Conservation (phyloP, 495 filamentous ascomycete genomes). For the Penicillium psychrofluorescens region DNA sequence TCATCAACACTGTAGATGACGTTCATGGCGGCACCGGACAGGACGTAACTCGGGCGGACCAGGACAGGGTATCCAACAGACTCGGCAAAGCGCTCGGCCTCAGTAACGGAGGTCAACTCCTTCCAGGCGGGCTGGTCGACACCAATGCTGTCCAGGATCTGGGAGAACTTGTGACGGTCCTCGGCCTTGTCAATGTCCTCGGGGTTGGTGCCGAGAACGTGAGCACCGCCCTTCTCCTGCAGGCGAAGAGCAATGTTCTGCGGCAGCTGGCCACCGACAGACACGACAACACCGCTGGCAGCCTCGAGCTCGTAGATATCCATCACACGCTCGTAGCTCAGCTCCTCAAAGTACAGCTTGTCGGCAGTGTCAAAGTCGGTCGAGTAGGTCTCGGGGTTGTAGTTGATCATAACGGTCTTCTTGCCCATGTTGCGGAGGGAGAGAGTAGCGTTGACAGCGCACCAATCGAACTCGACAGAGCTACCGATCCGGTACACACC, state of each 20-base stretch:
- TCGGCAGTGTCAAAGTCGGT: slow-evolving; percentile 96
- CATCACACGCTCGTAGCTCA: slow-evolving; percentile 96
- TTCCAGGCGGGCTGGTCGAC: slow-evolving; percentile 98
- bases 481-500: slow-evolving; percentile 96
- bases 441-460: slow-evolving; percentile 86
- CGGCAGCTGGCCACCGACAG: slow-evolving; percentile 90
- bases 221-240: slow-evolving; percentile 84
- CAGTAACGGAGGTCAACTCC: slow-evolving; percentile 83
- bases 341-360: slow-evolving; percentile 92
- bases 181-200: slow-evolving; percentile 95
- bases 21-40: slow-evolving; percentile 96
- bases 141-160: slow-evolving; percentile 90
- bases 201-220: slow-evolving; percentile 85
- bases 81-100: slow-evolving; percentile 78
- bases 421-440: slow-evolving; percentile 84
- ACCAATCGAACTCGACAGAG: slow-evolving; percentile 99
- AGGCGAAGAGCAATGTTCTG: slow-evolving; percentile 95
- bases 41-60: slow-evolving; percentile 89
- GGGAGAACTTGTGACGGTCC: slow-evolving; percentile 95
- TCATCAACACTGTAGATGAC: slow-evolving; percentile 86
- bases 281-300: slow-evolving; percentile 85
- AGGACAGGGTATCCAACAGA: slow-evolving; percentile 86
- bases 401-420: slow-evolving; percentile 99
- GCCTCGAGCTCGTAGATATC: slow-evolving; percentile 95
- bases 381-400: slow-evolving; percentile 80